A percentile compares a stretch with the other conserved stretches of the same genome.
Evolutionary conservation across 345 rosid species (phyloP).

Genomic region (Salix dunnii): DNA sequence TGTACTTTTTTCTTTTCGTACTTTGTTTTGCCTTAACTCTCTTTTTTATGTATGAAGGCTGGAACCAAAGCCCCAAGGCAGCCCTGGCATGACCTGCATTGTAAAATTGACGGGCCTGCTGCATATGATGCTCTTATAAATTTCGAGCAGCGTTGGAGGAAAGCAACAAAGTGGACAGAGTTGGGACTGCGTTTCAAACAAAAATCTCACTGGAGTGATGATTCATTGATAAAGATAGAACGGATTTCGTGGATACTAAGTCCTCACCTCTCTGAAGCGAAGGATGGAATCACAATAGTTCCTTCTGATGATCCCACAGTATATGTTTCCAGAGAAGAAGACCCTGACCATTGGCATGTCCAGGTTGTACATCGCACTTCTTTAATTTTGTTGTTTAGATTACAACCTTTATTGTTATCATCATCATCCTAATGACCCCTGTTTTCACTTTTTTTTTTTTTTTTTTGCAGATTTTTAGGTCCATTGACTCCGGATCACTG

Average conservation of each 20-base stretch:
- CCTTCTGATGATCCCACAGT: slow-evolving; percentile 50
- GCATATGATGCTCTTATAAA: slow-evolving; percentile 92
- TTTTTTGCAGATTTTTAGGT: slow-evolving; percentile 63
- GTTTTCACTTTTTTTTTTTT: slow-evolving; percentile 9
- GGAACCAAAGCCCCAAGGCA: slow-evolving; percentile 80
- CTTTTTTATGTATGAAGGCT: slow-evolving; percentile 35
- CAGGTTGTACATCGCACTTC: slow-evolving; percentile 48
- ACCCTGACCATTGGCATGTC: slow-evolving; percentile 76
- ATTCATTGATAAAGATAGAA: slow-evolving; percentile 71
- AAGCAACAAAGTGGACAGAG: slow-evolving; percentile 75
- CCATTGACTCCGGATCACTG: slow-evolving; percentile 78
- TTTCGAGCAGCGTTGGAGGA: slow-evolving; percentile 97
- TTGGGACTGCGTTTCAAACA: slow-evolving; percentile 56
- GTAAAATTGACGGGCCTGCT: slow-evolving; percentile 89
- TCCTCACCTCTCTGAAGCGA: slow-evolving; percentile 37
- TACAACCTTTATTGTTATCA: not conserved
- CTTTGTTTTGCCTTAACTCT: slow-evolving; percentile 7
- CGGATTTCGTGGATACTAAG: slow-evolving; percentile 93
- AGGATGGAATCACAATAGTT: slow-evolving; percentile 43
- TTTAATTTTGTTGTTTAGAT: not conserved
- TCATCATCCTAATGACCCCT: not conserved
- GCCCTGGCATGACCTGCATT: slow-evolving; percentile 97
- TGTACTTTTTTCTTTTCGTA: not conserved
- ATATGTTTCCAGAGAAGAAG: slow-evolving; percentile 49
- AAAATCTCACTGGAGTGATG: slow-evolving; percentile 69